Evolutionary conservation across 441 rosid genomes (phyloP).

Genomic region (Euphorbia celastroides): DNA sequence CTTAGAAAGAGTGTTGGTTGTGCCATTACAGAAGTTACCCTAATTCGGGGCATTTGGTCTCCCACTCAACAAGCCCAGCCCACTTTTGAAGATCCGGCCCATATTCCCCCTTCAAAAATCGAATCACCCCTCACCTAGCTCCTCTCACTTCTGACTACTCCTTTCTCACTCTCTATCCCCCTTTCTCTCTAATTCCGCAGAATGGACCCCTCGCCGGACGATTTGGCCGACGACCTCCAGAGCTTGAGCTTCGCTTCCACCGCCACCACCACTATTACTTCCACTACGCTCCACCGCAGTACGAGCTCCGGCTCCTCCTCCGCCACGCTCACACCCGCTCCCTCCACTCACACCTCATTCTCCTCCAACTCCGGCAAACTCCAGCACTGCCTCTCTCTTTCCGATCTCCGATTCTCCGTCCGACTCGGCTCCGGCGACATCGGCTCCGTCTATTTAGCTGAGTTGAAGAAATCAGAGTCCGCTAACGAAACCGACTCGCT

Average conservation of each 20-base stretch:
- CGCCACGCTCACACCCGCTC: constrained; percentile 53
- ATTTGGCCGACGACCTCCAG: constrained; percentile 79
- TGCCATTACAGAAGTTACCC: too few species aligned
- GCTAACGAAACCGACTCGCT: constrained; percentile 14
- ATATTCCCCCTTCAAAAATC: constrained; percentile 12
- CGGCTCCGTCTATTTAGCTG: constrained; percentile 64
- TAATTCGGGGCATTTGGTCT: constrained; percentile 1
- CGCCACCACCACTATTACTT: constrained; percentile 37
- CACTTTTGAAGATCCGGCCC: constrained; percentile 21
- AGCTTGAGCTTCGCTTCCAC: constrained; percentile 87
- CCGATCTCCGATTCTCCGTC: constrained; percentile 39
- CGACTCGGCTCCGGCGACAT: constrained; percentile 64
- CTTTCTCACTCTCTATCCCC: constrained; percentile 13
- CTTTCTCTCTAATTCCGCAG: background rate
- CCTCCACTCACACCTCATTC: constrained; percentile 56
- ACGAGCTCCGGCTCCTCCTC: constrained; percentile 70
- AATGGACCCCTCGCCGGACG: constrained; percentile 78
- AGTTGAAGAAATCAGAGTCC: constrained; percentile 33
- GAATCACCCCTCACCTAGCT: background rate
- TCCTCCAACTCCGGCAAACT: constrained; percentile 34
- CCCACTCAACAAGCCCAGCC: background rate
- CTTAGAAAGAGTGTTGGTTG: too few species aligned
- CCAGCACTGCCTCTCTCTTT: constrained; percentile 19
- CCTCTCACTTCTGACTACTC: background rate
- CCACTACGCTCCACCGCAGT: constrained; percentile 60